phyloP scores from a whole-genome alignment of 805 yeast species.

The Phaffomyces opuntiae region DNA sequence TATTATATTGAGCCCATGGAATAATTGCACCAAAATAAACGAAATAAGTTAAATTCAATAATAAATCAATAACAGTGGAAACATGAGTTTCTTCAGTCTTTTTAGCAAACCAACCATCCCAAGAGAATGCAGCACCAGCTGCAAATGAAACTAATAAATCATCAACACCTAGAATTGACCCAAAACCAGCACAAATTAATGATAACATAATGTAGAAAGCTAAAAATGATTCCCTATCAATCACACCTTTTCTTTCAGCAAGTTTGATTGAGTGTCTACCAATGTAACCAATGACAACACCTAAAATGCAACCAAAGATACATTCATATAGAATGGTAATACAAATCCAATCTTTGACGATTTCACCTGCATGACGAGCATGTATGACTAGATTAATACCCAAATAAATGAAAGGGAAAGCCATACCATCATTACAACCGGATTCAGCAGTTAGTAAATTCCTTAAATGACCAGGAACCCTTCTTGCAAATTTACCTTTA shows the following conservation, averaged over 20 bases:
- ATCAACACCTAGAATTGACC: conserved; percentile 82
- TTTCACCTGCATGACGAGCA: conserved; percentile 55
- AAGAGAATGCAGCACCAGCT: conserved; percentile 89
- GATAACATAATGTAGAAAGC: conserved; percentile 80
- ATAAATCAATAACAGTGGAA: conserved; percentile 81
- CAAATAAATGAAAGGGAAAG: conserved; percentile 79
- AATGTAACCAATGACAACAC: conserved; percentile 61
- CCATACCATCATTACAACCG: conserved; percentile 94
- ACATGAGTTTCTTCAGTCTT: conserved; percentile 82
- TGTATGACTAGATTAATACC: conserved; percentile 64
- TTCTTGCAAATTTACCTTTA: conserved; percentile 82
- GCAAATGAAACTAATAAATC: conserved; percentile 85
- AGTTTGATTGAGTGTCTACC: conserved; percentile 66
- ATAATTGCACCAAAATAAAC: conserved; percentile 86
- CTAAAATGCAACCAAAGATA: conserved; percentile 68
- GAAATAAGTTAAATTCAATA: conserved; percentile 78
- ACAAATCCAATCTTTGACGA: conserved; percentile 74
- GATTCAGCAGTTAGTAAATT: conserved; percentile 79
- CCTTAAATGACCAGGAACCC: conserved; percentile 90
- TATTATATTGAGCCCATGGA: conserved; percentile 80
- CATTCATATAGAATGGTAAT: conserved; percentile 78
- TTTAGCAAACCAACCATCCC: conserved; percentile 87
- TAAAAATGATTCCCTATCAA: conserved; percentile 84
- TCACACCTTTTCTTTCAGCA: conserved; percentile 61
- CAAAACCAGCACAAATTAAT: conserved; percentile 81